These are phyloP conservation scores for Candida awuae DNA, from an alignment of 805 yeast species.

Conservation along the genomic window DNA sequence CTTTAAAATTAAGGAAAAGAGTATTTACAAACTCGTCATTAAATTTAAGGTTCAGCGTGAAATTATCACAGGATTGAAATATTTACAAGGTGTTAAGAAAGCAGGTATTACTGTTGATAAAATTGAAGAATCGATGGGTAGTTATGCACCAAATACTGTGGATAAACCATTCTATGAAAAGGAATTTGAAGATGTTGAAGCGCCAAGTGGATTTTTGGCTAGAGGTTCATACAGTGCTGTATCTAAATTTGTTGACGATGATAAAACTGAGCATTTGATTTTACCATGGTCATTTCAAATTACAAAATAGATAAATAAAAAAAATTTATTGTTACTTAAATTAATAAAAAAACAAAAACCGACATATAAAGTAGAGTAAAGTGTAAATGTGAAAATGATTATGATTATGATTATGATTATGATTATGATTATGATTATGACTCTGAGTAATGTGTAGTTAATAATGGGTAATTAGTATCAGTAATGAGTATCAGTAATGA, in stretches of 20 bases:
- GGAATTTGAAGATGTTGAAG: slow-evolving; percentile 68
- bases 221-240: slow-evolving; percentile 79
- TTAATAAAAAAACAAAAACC: slow-evolving; percentile 4
- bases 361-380: slow-evolving; percentile 2
- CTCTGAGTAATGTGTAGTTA: no score
- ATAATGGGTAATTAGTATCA: no score
- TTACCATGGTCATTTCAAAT: slow-evolving; percentile 85
- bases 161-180: slow-evolving; percentile 74
- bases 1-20: slow-evolving; percentile 70
- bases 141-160: slow-evolving; percentile 81
- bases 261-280: slow-evolving; percentile 60
- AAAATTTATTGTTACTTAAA: no score
- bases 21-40: slow-evolving; percentile 62
- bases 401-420: no score
- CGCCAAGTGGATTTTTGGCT: slow-evolving; percentile 84
- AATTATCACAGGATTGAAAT: slow-evolving; percentile 82
- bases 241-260: slow-evolving; percentile 83
- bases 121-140: slow-evolving; percentile 80
- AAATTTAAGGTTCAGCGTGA: slow-evolving; percentile 76
- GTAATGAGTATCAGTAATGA: no score
- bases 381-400: no score
- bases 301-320: slow-evolving; percentile 44
- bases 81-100: slow-evolving; percentile 76
- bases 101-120: slow-evolving; percentile 84
- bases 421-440: no score